Evolutionary conservation across 495 filamentous ascomycete genomes (phyloP).

Genomic region (Penicillium riverlandense): DNA sequence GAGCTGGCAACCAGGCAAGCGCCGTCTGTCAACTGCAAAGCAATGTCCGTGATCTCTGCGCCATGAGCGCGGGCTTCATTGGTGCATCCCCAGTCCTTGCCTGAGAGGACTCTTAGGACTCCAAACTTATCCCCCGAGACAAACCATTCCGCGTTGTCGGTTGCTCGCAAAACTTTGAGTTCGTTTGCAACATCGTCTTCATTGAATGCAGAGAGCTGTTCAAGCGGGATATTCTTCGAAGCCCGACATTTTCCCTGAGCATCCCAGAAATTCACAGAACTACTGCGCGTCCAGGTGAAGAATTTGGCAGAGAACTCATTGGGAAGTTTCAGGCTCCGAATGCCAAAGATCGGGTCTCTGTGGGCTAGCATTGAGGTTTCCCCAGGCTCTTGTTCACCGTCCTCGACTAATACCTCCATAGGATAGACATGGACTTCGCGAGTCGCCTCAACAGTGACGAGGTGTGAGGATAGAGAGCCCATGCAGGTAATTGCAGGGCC

Average conservation of each 20-base stretch:
- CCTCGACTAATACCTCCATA: slow-evolving; percentile 21
- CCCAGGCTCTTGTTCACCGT: slow-evolving; percentile 23
- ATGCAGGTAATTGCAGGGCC: slow-evolving; percentile 51
- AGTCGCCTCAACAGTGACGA: slow-evolving; percentile 70
- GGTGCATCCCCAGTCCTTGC: slow-evolving; percentile 41
- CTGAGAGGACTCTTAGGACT: slow-evolving; percentile 52
- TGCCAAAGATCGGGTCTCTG: slow-evolving; percentile 70
- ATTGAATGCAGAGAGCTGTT: slow-evolving; percentile 45
- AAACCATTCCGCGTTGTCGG: slow-evolving; percentile 53
- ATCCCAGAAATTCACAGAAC: slow-evolving; percentile 75
- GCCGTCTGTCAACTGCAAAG: slow-evolving; percentile 37
- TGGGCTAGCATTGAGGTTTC: slow-evolving; percentile 54
- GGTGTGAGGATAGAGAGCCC: slow-evolving; percentile 56
- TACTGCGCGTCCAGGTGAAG: slow-evolving; percentile 78
- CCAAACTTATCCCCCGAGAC: slow-evolving; percentile 82
- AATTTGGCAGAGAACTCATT: slow-evolving; percentile 61
- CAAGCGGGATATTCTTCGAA: slow-evolving; percentile 59
- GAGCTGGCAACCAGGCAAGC: slow-evolving; percentile 62
- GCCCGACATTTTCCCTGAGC: slow-evolving; percentile 58
- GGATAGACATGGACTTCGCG: slow-evolving; percentile 62
- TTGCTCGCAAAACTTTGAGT: slow-evolving; percentile 60
- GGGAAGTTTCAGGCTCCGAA: slow-evolving; percentile 50
- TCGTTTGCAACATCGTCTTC: slow-evolving; percentile 66
- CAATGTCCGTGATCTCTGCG: slow-evolving; percentile 78
- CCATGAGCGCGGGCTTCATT: slow-evolving; percentile 76